These are phyloP conservation scores for Aspergillus melleus DNA, from an alignment of 2,329 filamentous ascomycete genomes.

Conservation along the genomic window DNA sequence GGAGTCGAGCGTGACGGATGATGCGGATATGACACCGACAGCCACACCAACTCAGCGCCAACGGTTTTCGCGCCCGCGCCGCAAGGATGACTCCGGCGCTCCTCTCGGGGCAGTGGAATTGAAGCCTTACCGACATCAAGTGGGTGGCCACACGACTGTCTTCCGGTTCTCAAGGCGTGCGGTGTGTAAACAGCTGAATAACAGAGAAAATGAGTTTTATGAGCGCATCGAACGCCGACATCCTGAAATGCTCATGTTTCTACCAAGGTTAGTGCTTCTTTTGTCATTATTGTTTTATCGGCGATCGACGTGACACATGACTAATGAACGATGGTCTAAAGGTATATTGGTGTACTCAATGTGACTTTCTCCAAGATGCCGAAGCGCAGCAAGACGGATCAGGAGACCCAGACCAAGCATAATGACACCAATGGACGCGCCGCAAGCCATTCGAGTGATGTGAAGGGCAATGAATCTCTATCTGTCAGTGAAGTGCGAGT, in stretches of 20 bases:
- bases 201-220: constrained; percentile 97
- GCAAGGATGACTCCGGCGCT: constrained; percentile 29
- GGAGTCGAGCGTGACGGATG: constrained; percentile 56
- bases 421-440: constrained; percentile 13
- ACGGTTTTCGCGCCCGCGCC: constrained; percentile 28
- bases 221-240: constrained; percentile 92
- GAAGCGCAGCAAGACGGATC: constrained; percentile 56
- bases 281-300: not conserved
- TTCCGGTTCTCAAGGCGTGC: constrained; percentile 94
- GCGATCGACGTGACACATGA: not conserved
- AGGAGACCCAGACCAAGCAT: constrained; percentile 29
- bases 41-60: constrained; percentile 42
- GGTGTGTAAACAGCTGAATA: constrained; percentile 97
- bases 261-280: constrained; percentile 68
- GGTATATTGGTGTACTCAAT: constrained; percentile 95
- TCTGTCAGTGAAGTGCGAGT: constrained; percentile 14
- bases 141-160: constrained; percentile 92
- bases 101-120: constrained; percentile 90
- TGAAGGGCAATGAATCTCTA: constrained; percentile 13
- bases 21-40: constrained; percentile 51
- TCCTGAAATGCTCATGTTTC: constrained; percentile 82
- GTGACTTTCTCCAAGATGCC: constrained; percentile 87
- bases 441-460: constrained; percentile 7
- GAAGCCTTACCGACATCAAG: constrained; percentile 95
- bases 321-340: not conserved